Evolutionary conservation across 78 protist species (phyloP).

Genomic region (Diacronema lutheri): DNA sequence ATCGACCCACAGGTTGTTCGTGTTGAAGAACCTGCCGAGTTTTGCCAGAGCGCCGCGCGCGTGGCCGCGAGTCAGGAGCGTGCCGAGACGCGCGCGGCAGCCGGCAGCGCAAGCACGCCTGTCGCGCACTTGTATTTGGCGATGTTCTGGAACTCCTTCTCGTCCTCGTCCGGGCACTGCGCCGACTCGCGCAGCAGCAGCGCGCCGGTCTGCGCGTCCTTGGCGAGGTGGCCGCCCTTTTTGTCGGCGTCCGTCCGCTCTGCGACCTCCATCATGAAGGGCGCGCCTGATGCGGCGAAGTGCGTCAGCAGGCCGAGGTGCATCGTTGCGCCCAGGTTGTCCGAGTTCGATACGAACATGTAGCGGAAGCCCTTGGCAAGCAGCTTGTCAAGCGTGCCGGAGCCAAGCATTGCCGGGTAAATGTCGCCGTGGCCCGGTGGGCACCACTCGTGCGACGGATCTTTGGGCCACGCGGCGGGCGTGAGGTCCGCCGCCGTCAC

Average conservation of each 20-base stretch:
- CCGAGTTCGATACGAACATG: conserved; percentile 93
- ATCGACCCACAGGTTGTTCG: conserved; percentile 95
- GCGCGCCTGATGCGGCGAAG: neutral
- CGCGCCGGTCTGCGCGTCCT: conserved; percentile 51
- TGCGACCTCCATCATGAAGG: conserved; percentile 87
- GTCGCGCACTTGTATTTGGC: conserved; percentile 80
- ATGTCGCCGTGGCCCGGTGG: conserved; percentile 97
- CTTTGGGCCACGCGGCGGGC: neutral
- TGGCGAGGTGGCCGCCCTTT: conserved; percentile 95
- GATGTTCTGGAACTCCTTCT: conserved; percentile 86
- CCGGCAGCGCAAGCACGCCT: too few relatives aligned
- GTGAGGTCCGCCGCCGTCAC: neutral
- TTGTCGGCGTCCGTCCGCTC: conserved; percentile 93
- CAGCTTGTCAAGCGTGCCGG: neutral
- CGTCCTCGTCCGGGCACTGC: conserved; percentile 78
- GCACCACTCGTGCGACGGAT: conserved; percentile 62
- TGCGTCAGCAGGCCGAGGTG: conserved; percentile 48
- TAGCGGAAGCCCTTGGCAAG: conserved; percentile 69
- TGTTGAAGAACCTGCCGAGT: conserved; percentile 98
- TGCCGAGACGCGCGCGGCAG: too few relatives aligned
- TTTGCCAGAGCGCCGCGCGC: too few relatives aligned
- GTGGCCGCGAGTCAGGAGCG: too few relatives aligned
- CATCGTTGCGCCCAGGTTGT: conserved; percentile 97
- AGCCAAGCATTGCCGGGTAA: conserved; percentile 1
- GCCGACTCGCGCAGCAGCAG: conserved; percentile 85